Evolutionary conservation across 345 rosid species (phyloP), one percentile per base, ranked within the genome.

Genomic region (Eucalyptus lansdowneana): DNA sequence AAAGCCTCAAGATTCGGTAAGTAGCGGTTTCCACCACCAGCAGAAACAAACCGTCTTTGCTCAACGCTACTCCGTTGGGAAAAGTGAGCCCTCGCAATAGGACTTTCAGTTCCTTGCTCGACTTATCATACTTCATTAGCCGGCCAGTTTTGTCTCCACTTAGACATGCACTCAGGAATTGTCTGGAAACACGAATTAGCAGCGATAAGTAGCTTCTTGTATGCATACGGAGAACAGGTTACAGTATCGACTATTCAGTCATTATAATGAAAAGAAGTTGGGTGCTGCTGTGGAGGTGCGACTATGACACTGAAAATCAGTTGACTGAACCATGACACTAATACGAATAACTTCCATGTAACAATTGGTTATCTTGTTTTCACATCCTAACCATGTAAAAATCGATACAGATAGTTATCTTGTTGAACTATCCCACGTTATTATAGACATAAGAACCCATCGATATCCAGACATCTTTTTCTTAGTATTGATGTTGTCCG

Each of bases 41-140:
- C 87, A 95, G 88, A 88, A 93, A 96, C 31, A 94, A 91, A 45
- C 89, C 76, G 91, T 97, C 97, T 88, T 94, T 95, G 93, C 97
- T 96, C 88, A 97, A 87, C 11, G 97, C 94, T 14, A 94, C 94
- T 8, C 98, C 97, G 88, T 96, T 96, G 49, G 98, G 94, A 87
- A 97, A 93, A 47, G 95, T 93, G 54, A 97, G 89, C 13, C 62
- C 62, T 56, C 62, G 62, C 86, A 93, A 12, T 44, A 97, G 86
- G 31, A 95, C 62, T 56, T 56, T 56, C 29, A 56, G 62, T 24
- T 56, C 62, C 62, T 56, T 56, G 62, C 62, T 56, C 62, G 62
- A 56, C 62, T 56, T 56, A 24, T 56, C 29, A 10, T 56, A 56
- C 29, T 56, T 24, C 62, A 56, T 56, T 24, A 56, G 29, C 62